A percentile compares a stretch with the other conserved stretches of the same genome.
Evolutionary conservation across 2,329 filamentous ascomycete genomes (phyloP).

Genomic region (Scedosporium minutisporum): DNA sequence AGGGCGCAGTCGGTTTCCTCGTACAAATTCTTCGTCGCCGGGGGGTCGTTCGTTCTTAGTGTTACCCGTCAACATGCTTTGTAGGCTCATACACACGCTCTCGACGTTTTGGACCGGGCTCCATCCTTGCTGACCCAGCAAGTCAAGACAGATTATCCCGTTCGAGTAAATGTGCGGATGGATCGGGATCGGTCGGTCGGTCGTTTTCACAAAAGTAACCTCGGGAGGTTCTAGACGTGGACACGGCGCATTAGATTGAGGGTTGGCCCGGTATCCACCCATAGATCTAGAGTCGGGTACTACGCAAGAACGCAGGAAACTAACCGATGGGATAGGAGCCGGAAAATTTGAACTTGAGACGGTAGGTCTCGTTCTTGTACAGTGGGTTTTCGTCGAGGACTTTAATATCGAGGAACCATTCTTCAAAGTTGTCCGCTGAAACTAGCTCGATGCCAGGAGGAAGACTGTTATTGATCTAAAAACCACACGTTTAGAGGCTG

Average conservation of each 20-base stretch:
- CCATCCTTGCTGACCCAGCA: constrained; percentile 83
- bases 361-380: constrained; percentile 70
- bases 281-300: background rate
- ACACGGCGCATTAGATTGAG: background rate
- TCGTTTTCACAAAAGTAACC: constrained; percentile 69
- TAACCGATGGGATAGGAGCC: constrained; percentile 82
- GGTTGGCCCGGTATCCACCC: background rate
- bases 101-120: constrained; percentile 95
- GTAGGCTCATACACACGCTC: constrained; percentile 91
- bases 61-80: constrained; percentile 97
- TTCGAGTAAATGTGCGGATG: constrained; percentile 98
- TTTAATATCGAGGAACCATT: constrained; percentile 87
- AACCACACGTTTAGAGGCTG: too few species aligned
- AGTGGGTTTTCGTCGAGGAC: constrained; percentile 87
- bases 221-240: constrained; percentile 70
- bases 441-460: constrained; percentile 70
- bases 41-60: constrained; percentile 81
- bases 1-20: constrained; percentile 66
- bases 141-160: constrained; percentile 94
- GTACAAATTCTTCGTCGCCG: constrained; percentile 83
- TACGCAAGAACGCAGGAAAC: constrained; percentile 7
- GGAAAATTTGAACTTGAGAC: constrained; percentile 80
- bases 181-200: constrained; percentile 68
- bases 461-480: constrained; percentile 44
- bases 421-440: constrained; percentile 69